These are phyloP conservation scores for Globisporangium sylvaticum DNA, from an alignment of 352 stramenopile genomes.

Conservation along the genomic window DNA sequence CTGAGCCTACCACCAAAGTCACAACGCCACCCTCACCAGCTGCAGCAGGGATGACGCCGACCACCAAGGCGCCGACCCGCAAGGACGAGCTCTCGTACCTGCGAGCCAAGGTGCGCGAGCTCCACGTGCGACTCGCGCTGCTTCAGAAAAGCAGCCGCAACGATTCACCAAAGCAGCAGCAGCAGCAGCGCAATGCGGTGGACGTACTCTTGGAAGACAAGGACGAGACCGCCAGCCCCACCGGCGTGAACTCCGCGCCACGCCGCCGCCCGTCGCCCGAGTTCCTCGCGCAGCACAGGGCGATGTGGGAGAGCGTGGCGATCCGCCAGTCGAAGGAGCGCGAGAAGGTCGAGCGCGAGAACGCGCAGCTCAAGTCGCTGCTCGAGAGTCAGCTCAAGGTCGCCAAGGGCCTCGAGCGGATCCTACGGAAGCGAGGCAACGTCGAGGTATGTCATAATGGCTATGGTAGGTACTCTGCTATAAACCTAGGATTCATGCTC, in stretches of 20 bases:
- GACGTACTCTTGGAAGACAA: not conserved
- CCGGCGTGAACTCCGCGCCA: not conserved
- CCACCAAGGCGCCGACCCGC: constrained; percentile 10
- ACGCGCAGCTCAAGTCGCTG: constrained; percentile 38
- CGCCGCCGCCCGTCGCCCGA: not conserved
- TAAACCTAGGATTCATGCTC: not conserved
- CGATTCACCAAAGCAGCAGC: no score
- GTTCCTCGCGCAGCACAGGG: not conserved
- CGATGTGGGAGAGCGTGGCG: constrained; percentile 43
- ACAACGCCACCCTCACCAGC: not conserved
- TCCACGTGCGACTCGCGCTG: constrained; percentile 30
- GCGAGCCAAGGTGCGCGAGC: constrained; percentile 34
- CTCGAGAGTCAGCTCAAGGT: constrained; percentile 51
- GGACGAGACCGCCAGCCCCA: not conserved
- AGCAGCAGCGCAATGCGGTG: not conserved
- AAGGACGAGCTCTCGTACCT: constrained; percentile 42
- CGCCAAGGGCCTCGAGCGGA: constrained; percentile 35
- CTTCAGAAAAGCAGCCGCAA: constrained; percentile 17
- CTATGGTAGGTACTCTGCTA: not conserved
- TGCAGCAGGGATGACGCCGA: constrained; percentile 3
- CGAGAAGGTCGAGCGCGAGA: constrained; percentile 40
- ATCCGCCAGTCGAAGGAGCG: constrained; percentile 31
- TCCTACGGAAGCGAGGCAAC: constrained; percentile 22
- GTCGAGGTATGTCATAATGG: not conserved
- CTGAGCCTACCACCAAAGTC: not conserved